These are phyloP conservation scores for Kazachstania kunashirensis DNA, from an alignment of 805 yeast species.

Conservation along the genomic window DNA sequence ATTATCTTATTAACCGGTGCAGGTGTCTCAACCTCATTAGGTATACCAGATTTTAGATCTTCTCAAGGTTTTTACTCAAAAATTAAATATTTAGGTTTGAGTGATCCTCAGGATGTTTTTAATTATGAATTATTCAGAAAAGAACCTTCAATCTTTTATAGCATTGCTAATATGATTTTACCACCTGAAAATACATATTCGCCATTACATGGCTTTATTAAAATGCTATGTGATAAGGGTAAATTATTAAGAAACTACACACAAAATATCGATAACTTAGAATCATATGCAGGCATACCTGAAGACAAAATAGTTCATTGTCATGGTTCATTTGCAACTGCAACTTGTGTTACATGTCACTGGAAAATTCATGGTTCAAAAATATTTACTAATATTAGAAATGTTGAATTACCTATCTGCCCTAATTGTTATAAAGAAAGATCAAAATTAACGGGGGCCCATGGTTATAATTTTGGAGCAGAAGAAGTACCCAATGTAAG, in stretches of 20 bases:
- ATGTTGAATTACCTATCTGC: constrained; percentile 58
- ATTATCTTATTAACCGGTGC: constrained; percentile 83
- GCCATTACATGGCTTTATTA: constrained; percentile 75
- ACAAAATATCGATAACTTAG: constrained; percentile 83
- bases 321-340: constrained; percentile 86
- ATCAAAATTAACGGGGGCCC: constrained; percentile 16
- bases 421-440: constrained; percentile 49
- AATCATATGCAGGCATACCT: constrained; percentile 63
- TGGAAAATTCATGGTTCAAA: constrained; percentile 55
- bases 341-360: constrained; percentile 72
- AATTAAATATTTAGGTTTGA: constrained; percentile 55
- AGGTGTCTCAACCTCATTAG: constrained; percentile 81
- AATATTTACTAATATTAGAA: constrained; percentile 50
- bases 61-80: constrained; percentile 72
- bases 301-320: constrained; percentile 69
- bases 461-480: neutral
- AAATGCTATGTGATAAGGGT: constrained; percentile 58
- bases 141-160: constrained; percentile 73
- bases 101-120: constrained; percentile 87
- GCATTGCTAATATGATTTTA: constrained; percentile 71
- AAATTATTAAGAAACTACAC: constrained; percentile 78
- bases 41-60: constrained; percentile 89
- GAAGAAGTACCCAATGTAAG: constrained; percentile 22
- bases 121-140: constrained; percentile 56
- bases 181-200: constrained; percentile 62